Evolutionary conservation across 73 alveolate genomes (phyloP).

Genomic region (Durusdinium trenchii): DNA sequence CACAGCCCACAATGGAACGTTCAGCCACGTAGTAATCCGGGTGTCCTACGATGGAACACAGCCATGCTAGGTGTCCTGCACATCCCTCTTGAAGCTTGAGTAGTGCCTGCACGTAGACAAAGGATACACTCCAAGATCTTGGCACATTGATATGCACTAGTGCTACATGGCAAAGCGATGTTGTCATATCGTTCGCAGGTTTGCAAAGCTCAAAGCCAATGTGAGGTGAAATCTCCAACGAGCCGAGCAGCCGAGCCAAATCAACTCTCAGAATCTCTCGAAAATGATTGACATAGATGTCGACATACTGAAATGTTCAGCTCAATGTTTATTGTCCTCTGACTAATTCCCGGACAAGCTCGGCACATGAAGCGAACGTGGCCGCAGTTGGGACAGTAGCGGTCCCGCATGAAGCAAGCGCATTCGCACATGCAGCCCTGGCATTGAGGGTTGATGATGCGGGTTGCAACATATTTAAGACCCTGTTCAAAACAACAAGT

Average conservation of each 20-base stretch:
- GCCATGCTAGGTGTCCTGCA: slow-evolving; percentile 28
- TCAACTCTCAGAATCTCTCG: too few relatives aligned
- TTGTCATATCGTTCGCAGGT: too few relatives aligned
- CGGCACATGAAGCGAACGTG: slow-evolving; percentile 75
- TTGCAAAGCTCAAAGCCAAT: too few relatives aligned
- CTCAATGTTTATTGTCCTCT: neutral
- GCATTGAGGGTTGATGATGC: neutral
- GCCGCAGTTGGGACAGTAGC: slow-evolving; percentile 96
- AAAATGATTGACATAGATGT: too few relatives aligned
- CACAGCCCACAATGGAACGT: too few relatives aligned
- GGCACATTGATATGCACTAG: neutral
- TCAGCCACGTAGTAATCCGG: too few relatives aligned
- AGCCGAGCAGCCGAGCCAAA: too few relatives aligned
- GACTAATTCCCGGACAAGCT: neutral
- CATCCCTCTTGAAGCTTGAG: slow-evolving; percentile 84
- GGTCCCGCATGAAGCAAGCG: slow-evolving; percentile 92
- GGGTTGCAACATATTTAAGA: neutral
- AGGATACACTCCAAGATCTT: neutral
- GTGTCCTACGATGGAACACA: neutral
- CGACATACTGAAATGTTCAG: neutral
- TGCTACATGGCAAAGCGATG: too few relatives aligned
- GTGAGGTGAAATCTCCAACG: too few relatives aligned
- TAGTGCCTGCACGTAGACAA: slow-evolving; percentile 37
- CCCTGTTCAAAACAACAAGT: neutral
- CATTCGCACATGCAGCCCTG: slow-evolving; percentile 95